Base-by-base conservation (phyloP, 257 asterid genomes). In the Avicennia marina region DNA sequence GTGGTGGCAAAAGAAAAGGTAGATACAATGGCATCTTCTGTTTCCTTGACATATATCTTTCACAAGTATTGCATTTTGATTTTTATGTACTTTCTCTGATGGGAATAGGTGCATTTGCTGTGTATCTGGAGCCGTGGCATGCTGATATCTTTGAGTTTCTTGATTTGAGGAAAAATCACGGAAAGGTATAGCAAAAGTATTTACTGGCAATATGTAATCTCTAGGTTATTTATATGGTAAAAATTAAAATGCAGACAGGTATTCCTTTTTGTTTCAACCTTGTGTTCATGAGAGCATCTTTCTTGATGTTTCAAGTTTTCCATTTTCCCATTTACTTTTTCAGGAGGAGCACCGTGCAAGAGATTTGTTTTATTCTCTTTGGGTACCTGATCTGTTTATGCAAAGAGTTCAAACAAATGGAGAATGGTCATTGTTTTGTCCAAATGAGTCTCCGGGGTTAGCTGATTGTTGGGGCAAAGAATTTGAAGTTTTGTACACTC, bases 1-100 rank as follows among this genome's bases (percentile, higher is more conserved):
- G 99, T 2, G 96, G 97, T 64, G 99, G 99, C 79, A 93, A 88
- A 77, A 80, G 99, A 67, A 93, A 93, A 69, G 98, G 99, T 89
- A 33, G 27, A 73, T 4, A 5, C 13, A 36, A 36, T 11, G 6
- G 41, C 41, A 4, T 36, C 13, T 7, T 5, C 2, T 8, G 41
- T 36, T 36, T 36, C 8, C 34, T 8, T 29, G 4, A 8, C 8
- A 11, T 36, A 11, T 4, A 36, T 11, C 10, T 7, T 36, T 0
- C 10, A 36, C 13, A 2, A 5, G 13, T 11, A 36, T 7, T 36
- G 2, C 13, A 36, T 11, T 11, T n/a, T 2, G 13, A 36, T 36
- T 4, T 11, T 15, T 22, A 45, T 20, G 33, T n/a, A 10, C 13
- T 67, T 58, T 8, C 52, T 41, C 63, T 60, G 18, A 54, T 36